Evolutionary conservation across 2,329 filamentous ascomycete species (phyloP).

Genomic region (Exutisphaerella laricina): DNA sequence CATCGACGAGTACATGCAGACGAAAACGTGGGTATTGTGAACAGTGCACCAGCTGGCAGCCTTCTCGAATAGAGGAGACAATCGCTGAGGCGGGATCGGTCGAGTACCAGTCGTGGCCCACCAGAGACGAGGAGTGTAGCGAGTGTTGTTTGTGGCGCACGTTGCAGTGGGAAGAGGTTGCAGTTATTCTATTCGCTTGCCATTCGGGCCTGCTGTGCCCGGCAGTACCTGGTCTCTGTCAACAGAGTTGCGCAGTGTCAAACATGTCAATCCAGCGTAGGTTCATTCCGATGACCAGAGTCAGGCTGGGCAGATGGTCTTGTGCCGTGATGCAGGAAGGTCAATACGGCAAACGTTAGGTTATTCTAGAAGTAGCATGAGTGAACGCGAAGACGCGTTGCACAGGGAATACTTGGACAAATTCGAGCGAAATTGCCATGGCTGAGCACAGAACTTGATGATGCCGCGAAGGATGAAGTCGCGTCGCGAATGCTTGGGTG

Average conservation of each 20-base stretch:
- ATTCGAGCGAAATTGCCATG: too few relatives aligned
- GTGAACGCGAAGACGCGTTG: too few relatives aligned
- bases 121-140: conserved; percentile 18
- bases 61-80: conserved; percentile 4
- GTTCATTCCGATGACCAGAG: too few relatives aligned
- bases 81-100: conserved; percentile 9
- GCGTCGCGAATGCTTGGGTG: too few relatives aligned
- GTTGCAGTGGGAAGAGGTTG: conserved; percentile 15
- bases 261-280: conserved; percentile 4
- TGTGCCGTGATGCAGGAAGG: too few relatives aligned
- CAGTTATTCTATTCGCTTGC: conserved; percentile 16
- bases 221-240: conserved; percentile 4
- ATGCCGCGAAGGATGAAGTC: too few relatives aligned
- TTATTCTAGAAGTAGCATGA: too few relatives aligned
- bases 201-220: not conserved
- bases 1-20: conserved; percentile 16
- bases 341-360: too few relatives aligned
- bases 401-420: too few relatives aligned
- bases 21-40: conserved; percentile 11
- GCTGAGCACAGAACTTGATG: too few relatives aligned
- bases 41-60: conserved; percentile 13
- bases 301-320: too few relatives aligned
- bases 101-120: conserved; percentile 13
- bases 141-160: conserved; percentile 12
- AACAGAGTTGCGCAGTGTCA: conserved; percentile 1